These are phyloP conservation scores for Ogataea populi-albae DNA, from an alignment of 805 yeast genomes.

Conservation along the genomic window DNA sequence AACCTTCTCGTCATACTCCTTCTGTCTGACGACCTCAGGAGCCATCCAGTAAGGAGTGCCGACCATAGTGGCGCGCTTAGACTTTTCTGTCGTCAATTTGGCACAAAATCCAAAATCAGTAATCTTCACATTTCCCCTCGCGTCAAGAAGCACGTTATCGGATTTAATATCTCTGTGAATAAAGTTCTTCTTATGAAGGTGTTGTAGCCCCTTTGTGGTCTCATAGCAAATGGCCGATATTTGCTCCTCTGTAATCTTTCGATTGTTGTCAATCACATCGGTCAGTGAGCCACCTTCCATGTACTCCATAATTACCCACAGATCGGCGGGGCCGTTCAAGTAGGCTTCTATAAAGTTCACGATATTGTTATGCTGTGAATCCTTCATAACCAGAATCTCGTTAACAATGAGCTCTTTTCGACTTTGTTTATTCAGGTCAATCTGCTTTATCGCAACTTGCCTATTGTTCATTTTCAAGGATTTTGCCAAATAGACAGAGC, in stretches of 20 bases:
- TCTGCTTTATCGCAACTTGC: constrained; percentile 94
- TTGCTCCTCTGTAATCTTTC: constrained; percentile 76
- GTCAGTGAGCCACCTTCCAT: constrained; percentile 99
- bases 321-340: constrained; percentile 69
- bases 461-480: constrained; percentile 47
- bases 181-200: constrained; percentile 85
- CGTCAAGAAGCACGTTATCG: constrained; percentile 85
- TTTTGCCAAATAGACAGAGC: constrained; percentile 87
- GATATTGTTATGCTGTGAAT: constrained; percentile 89
- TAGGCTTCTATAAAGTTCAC: constrained; percentile 94
- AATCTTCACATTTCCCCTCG: constrained; percentile 81
- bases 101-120: constrained; percentile 98
- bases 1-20: constrained; percentile 94
- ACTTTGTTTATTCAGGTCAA: constrained; percentile 88
- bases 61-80: constrained; percentile 95
- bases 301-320: constrained; percentile 99
- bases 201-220: constrained; percentile 86
- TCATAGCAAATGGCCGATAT: constrained; percentile 90
- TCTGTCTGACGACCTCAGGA: constrained; percentile 93
- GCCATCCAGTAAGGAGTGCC: constrained; percentile 99
- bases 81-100: constrained; percentile 73
- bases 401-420: constrained; percentile 92
- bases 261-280: constrained; percentile 90
- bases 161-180: constrained; percentile 97
- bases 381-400: constrained; percentile 96